These are phyloP conservation scores for Hippophae rhamnoides DNA, from an alignment of 306 rosid genomes.

Conservation along the genomic window DNA sequence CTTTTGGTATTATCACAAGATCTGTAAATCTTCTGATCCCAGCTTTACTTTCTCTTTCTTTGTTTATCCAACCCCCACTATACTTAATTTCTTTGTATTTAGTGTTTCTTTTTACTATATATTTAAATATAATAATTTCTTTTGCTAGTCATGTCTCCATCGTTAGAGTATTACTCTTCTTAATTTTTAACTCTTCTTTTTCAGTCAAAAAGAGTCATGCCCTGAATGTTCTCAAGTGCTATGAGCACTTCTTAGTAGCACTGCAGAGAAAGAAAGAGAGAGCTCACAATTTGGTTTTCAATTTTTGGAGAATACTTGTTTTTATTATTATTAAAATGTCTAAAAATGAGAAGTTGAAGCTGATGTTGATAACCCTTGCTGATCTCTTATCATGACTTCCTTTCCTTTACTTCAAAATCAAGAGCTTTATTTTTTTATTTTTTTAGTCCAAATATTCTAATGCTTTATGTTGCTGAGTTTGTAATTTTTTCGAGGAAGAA, in stretches of 20 bases:
- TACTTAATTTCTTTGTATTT: not conserved
- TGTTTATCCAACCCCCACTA: not conserved
- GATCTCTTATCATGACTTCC: not conserved
- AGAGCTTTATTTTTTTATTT: too few relatives aligned
- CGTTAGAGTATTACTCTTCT: slow-evolving; percentile 33
- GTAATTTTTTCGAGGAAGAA: too few relatives aligned
- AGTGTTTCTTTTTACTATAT: slow-evolving; percentile 5
- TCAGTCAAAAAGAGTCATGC: slow-evolving; percentile 65
- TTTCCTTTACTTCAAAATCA: too few relatives aligned
- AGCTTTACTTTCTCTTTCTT: not conserved
- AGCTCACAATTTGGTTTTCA: not conserved
- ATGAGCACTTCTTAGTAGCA: slow-evolving; percentile 1
- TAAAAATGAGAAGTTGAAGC: slow-evolving; percentile 22
- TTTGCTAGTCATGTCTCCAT: slow-evolving; percentile 63
- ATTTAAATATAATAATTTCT: too few relatives aligned
- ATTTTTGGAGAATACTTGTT: too few relatives aligned
- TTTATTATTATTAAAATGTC: slow-evolving; percentile 12
- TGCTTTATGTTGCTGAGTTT: not conserved
- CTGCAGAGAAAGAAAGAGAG: slow-evolving; percentile 13
- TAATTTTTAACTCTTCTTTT: slow-evolving; percentile 35
- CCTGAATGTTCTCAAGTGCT: slow-evolving; percentile 25
- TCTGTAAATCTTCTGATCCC: not conserved
- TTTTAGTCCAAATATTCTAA: too few relatives aligned
- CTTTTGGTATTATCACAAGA: not conserved
- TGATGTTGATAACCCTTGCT: slow-evolving; percentile 38